These are phyloP conservation scores for Phytophthora palmivora DNA, from an alignment of 352 stramenopile species.

Conservation along the genomic window DNA sequence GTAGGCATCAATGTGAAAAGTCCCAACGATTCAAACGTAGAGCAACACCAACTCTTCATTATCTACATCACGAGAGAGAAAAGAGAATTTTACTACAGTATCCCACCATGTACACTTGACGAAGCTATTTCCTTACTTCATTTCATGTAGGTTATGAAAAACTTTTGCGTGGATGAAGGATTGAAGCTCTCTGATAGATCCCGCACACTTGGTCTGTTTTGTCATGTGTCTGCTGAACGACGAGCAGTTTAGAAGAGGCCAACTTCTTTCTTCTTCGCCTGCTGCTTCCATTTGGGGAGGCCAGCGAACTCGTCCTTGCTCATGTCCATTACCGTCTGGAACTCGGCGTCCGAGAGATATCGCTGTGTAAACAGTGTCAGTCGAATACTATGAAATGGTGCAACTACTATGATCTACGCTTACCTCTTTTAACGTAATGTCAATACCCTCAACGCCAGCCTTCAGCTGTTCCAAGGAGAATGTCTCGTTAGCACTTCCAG, in stretches of 20 bases:
- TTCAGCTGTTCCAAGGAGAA: constrained; percentile 76
- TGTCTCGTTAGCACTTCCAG: constrained; percentile 41
- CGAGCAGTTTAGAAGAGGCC: constrained; percentile 78
- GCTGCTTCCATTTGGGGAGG: constrained; percentile 88
- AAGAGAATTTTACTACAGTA: too few relatives aligned
- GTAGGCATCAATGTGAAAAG: too few relatives aligned
- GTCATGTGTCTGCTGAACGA: not conserved
- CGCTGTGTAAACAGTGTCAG: constrained; percentile 37
- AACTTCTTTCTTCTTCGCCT: constrained; percentile 89
- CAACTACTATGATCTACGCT: constrained; percentile 12
- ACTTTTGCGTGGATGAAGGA: constrained; percentile 8
- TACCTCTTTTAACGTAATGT: constrained; percentile 80
- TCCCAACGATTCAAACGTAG: too few relatives aligned
- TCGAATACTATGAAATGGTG: constrained; percentile 23
- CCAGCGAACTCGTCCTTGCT: constrained; percentile 66
- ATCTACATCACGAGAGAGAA: too few relatives aligned
- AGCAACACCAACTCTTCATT: too few relatives aligned
- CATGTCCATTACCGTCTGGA: constrained; percentile 70
- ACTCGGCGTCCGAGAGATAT: constrained; percentile 87
- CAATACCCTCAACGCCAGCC: constrained; percentile 79
- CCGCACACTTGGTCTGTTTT: not conserved
- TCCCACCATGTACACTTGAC: not conserved
- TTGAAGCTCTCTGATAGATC: constrained; percentile 4
- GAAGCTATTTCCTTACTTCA: constrained; percentile 32
- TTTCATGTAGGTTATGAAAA: constrained; percentile 32